Conservation (phyloP, 352 stramenopile genomes). For the Globisporangium apiculatum region DNA sequence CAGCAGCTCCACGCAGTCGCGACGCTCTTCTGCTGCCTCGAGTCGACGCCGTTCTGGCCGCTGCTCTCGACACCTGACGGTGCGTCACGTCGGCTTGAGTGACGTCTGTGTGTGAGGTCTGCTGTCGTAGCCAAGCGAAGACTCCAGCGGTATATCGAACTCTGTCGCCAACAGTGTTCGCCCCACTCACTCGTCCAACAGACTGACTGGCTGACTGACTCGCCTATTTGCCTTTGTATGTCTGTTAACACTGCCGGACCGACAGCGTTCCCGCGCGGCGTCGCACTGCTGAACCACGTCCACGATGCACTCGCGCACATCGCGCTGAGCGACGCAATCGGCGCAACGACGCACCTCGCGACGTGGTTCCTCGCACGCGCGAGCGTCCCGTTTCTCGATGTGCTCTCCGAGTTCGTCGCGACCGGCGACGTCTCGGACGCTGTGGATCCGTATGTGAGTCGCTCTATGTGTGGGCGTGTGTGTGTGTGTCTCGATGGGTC, state of each 20-base stretch:
- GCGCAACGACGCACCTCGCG: conserved; percentile 26
- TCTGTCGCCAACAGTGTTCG: no score
- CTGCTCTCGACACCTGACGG: conserved; percentile 12
- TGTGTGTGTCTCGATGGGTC: no score
- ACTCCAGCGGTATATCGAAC: no score
- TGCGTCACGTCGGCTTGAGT: no score
- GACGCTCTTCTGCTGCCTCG: conserved; percentile 22
- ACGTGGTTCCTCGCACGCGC: conserved; percentile 54
- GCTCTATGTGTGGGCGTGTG: background rate
- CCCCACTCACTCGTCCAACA: background rate
- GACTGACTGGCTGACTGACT: conserved; percentile 10
- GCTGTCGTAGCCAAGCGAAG: no score
- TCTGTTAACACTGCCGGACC: background rate
- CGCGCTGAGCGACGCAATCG: conserved; percentile 6
- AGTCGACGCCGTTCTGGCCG: conserved; percentile 26
- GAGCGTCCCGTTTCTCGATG: conserved; percentile 39
- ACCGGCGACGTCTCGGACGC: conserved; percentile 32
- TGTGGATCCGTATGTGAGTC: conserved; percentile 48
- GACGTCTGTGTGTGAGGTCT: background rate
- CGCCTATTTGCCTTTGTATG: no score
- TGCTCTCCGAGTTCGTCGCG: conserved; percentile 42
- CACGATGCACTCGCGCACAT: conserved; percentile 19
- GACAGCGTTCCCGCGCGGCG: conserved; percentile 41
- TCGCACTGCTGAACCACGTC: conserved; percentile 44
- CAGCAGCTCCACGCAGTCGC: conserved; percentile 23